Percentiles rank a stretch among this genome's conserved stretches.
Evolutionary conservation across 805 yeast species (phyloP).

Genomic region (Wickerhamiella sorbophila): DNA sequence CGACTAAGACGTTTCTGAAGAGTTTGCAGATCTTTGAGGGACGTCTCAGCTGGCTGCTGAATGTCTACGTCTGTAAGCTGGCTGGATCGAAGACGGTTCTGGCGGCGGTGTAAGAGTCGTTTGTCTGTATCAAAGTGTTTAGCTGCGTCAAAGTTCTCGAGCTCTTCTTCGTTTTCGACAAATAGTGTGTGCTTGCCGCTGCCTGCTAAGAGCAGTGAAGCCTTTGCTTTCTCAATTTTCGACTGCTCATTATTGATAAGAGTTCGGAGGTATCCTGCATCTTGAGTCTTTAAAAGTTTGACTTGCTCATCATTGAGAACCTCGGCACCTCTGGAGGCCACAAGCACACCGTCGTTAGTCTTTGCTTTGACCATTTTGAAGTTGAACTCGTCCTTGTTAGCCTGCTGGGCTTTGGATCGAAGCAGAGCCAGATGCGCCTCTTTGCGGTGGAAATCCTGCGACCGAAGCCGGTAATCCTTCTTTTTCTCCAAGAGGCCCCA

Average conservation of each 20-base stretch:
- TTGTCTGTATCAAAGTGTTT: conserved; percentile 57
- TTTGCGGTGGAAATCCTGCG: conserved; percentile 47
- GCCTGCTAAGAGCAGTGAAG: conserved; percentile 26
- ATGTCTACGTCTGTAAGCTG: conserved; percentile 32
- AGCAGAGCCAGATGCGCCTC: conserved; percentile 52
- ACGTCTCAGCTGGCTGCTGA: conserved; percentile 32
- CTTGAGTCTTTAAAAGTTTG: conserved; percentile 78
- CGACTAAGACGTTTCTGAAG: conserved; percentile 56
- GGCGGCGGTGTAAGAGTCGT: conserved; percentile 44
- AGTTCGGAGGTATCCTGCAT: conserved; percentile 70
- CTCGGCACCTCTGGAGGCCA: conserved; percentile 36
- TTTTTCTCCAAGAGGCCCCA: conserved; percentile 88
- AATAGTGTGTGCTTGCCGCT: conserved; percentile 72
- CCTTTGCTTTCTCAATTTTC: conserved; percentile 44
- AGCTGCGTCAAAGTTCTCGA: conserved; percentile 47
- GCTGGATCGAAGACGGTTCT: conserved; percentile 50
- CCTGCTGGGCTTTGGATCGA: conserved; percentile 51
- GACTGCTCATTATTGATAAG: conserved; percentile 53
- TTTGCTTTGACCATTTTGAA: conserved; percentile 78
- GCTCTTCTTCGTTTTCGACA: conserved; percentile 48
- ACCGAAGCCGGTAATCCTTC: conserved; percentile 61
- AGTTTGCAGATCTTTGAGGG: conserved; percentile 41
- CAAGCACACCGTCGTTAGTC: conserved; percentile 53
- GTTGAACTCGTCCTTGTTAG: conserved; percentile 92
- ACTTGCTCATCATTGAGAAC: conserved; percentile 59